Evolutionary conservation across 441 rosid species (phyloP).

Genomic region (Erodium moschatum): DNA sequence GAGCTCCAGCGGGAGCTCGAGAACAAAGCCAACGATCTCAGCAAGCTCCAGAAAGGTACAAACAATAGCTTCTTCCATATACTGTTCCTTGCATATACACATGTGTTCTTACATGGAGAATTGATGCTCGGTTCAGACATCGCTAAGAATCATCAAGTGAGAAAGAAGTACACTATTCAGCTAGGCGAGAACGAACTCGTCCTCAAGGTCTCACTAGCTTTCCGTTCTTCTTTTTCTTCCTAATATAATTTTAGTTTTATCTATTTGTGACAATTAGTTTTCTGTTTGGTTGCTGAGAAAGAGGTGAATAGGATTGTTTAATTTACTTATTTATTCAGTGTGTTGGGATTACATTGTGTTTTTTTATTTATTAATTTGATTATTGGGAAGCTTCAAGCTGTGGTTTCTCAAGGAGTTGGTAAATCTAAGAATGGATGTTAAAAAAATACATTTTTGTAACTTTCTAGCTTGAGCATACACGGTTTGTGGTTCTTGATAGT

Average conservation of each 20-base stretch:
- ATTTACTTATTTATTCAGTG: background rate
- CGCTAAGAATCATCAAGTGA: slow-evolving; percentile 26
- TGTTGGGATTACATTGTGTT: no score
- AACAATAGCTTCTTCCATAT: background rate
- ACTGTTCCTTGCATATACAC: background rate
- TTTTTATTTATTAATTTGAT: no score
- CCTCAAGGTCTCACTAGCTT: slow-evolving; percentile 20
- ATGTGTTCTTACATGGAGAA: background rate
- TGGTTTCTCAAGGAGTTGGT: background rate
- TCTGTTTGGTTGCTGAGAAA: background rate
- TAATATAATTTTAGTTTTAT: background rate
- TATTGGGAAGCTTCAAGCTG: background rate
- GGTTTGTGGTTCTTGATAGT: background rate
- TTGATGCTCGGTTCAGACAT: slow-evolving; percentile 14
- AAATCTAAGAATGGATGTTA: background rate
- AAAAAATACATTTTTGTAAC: background rate
- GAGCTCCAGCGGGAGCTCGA: slow-evolving; percentile 25
- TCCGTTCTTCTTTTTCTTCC: background rate
- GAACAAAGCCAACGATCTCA: slow-evolving; percentile 23
- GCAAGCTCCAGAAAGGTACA: slow-evolving; percentile 27
- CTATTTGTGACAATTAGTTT: background rate
- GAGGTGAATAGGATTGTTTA: background rate
- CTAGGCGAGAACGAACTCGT: slow-evolving; percentile 29
- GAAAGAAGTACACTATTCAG: slow-evolving; percentile 28
- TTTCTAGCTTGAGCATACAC: background rate